Conservation (phyloP, 768 basidiomycete genomes). For the Tylopilus rubrobrunneus region DNA sequence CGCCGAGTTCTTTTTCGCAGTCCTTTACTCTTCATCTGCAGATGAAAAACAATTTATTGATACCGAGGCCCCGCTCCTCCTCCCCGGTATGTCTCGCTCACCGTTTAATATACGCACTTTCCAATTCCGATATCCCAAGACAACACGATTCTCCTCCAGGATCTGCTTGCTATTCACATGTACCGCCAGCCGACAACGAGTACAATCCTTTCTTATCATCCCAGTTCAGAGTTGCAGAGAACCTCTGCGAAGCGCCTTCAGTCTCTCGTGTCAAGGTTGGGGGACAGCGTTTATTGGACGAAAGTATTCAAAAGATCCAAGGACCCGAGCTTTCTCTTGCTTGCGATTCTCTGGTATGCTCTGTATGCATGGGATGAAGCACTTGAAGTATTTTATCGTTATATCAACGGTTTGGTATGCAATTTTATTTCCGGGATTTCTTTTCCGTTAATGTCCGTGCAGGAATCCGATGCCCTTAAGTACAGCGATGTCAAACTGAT, state of each 20-base stretch:
- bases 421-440: not conserved
- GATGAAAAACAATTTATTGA: slow-evolving; percentile 39
- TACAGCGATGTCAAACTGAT: slow-evolving; percentile 43
- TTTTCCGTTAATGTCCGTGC: not conserved
- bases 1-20: not conserved
- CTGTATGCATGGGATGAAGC: slow-evolving; percentile 63
- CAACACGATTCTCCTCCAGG: slow-evolving; percentile 30
- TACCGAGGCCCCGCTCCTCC: slow-evolving; percentile 47
- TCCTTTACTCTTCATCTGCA: slow-evolving; percentile 2
- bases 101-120: not conserved
- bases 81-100: slow-evolving; percentile 26
- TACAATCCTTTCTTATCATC: slow-evolving; percentile 33
- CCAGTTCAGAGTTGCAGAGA: slow-evolving; percentile 14
- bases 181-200: slow-evolving; percentile 30
- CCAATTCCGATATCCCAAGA: slow-evolving; percentile 11
- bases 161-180: slow-evolving; percentile 55
- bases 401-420: slow-evolving; percentile 48
- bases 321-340: slow-evolving; percentile 54
- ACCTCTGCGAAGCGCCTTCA: slow-evolving; percentile 31
- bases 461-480: slow-evolving; percentile 47
- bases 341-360: slow-evolving; percentile 55
- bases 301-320: slow-evolving; percentile 27
- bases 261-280: slow-evolving; percentile 26
- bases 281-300: slow-evolving; percentile 34
- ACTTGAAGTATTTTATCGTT: slow-evolving; percentile 46